These are phyloP conservation scores for Lasiodiplodia gonubiensis DNA, from an alignment of 2,329 filamentous ascomycete genomes.

Conservation along the genomic window DNA sequence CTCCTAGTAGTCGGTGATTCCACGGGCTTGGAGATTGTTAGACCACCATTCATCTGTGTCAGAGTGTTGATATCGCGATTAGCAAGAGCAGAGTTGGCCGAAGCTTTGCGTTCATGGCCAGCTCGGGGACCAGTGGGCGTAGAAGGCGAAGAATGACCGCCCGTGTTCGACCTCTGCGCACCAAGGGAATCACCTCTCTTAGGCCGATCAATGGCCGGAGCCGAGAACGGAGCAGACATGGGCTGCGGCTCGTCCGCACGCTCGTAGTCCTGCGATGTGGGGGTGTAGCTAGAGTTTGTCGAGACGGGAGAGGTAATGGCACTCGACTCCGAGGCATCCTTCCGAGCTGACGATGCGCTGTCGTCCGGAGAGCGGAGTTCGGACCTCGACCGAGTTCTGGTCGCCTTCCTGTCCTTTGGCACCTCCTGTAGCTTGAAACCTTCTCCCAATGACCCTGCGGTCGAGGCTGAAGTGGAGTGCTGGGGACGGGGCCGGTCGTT, in stretches of 20 bases:
- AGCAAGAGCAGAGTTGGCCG: constrained; percentile 39
- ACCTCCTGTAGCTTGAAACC: constrained; percentile 80
- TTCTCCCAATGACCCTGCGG: constrained; percentile 42
- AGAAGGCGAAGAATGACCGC: constrained; percentile 43
- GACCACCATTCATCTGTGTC: constrained; percentile 46
- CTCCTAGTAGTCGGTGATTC: constrained; percentile 50
- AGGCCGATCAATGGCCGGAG: constrained; percentile 52
- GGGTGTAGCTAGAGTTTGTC: constrained; percentile 26
- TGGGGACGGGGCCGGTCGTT: constrained; percentile 57
- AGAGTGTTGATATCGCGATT: constrained; percentile 33
- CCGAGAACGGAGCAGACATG: constrained; percentile 39
- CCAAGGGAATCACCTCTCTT: constrained; percentile 66
- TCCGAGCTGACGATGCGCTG: constrained; percentile 9
- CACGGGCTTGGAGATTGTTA: constrained; percentile 49
- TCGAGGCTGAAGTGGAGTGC: constrained; percentile 42
- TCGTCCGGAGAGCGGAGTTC: constrained; percentile 46
- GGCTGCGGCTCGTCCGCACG: constrained; percentile 38
- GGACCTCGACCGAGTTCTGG: constrained; percentile 54
- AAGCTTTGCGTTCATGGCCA: constrained; percentile 48
- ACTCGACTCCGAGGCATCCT: constrained; percentile 25
- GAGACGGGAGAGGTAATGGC: constrained; percentile 24
- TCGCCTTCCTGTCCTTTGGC: constrained; percentile 66
- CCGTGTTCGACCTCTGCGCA: constrained; percentile 31
- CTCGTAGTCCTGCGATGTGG: constrained; percentile 40
- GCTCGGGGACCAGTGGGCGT: constrained; percentile 44